Base-by-base conservation (phyloP, 1,139 yeast species). In the Geotrichum candidum region DNA sequence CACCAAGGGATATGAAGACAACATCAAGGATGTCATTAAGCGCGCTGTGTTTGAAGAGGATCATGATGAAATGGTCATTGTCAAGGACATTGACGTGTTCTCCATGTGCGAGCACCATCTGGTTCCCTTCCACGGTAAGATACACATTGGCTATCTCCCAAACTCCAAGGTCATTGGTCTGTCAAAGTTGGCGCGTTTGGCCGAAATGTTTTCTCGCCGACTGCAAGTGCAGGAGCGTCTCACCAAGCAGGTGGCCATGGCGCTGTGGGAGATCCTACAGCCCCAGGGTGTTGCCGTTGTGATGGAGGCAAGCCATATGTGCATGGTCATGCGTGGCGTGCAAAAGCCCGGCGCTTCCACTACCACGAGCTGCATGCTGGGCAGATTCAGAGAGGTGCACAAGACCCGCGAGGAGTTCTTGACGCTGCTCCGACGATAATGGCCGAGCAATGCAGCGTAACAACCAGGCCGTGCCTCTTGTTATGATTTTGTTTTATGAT, bases 231-330 rank as follows among this genome's bases (percentile, higher is more conserved):
- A 94, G 75, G 99, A 94, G 73, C 82, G 99, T 68, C 81, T 94
- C 66, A 94, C 99, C 18, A 94, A 94, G 74, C 99, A 94, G 74
- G 92, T 94, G 61, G 98, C 99, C 52, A 90, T 91, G 89, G 97
- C 99, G 0, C 76, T 94, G 59, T 85, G 88, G 74, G 97, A 91
- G 71, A 89, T 92, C 65, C 80, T 94, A 69, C 87, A 88, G 72
- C 99, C 99, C 22, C 82, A 94, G 69, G 99, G 99, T 61, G 99
- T 94, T 15, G 99, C 98, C 0, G 99, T 94, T 51, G 97, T 94
- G 29, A 91, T 94, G 72, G 99, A 94, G 75, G 98, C 98, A 33
- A 85, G 95, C 10, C 99, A 94, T 73, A 94, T 95, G 99, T 94
- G 99, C 76, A 94, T 94, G 99, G 98, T 92, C 41, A 90, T 96